Percentiles rank a stretch among this genome's conserved stretches.
Evolutionary conservation across 164 flowering plant genomes (phyloP).

Genomic region (Taxillus chinensis): DNA sequence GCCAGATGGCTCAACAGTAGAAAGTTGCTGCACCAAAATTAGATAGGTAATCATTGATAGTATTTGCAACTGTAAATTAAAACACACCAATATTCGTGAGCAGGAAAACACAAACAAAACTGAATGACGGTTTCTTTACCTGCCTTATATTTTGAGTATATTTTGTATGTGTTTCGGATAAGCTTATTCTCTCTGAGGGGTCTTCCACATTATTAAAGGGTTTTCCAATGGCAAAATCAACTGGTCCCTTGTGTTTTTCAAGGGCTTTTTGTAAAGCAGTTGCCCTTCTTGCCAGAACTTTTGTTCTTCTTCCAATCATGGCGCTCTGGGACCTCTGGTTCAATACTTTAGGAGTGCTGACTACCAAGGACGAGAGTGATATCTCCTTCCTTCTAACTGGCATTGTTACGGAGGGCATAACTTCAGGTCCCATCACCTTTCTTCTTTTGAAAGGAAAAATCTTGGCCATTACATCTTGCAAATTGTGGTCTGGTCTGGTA

Average conservation of each 20-base stretch:
- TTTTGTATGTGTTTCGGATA: conserved; percentile 45
- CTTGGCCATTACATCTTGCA: conserved; percentile 80
- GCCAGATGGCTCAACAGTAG: conserved; percentile 38
- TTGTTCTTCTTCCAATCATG: conserved; percentile 75
- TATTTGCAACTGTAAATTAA: not conserved
- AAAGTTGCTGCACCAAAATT: conserved; percentile 37
- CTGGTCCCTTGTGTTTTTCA: conserved; percentile 31
- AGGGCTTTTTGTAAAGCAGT: conserved; percentile 38
- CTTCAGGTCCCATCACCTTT: conserved; percentile 54
- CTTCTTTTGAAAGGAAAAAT: conserved; percentile 68
- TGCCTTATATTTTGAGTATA: conserved; percentile 39
- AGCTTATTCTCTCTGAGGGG: conserved; percentile 47
- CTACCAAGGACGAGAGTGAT: conserved; percentile 58
- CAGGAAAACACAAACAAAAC: too few species aligned
- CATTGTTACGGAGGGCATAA: conserved; percentile 34
- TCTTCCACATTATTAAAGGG: conserved; percentile 42
- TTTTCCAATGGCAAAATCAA: conserved; percentile 37
- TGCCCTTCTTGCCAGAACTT: conserved; percentile 50
- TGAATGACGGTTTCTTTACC: conserved; percentile 23
- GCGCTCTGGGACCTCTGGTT: conserved; percentile 30
- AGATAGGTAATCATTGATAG: not conserved
- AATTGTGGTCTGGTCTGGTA: conserved; percentile 82
- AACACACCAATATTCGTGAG: not conserved
- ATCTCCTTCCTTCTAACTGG: conserved; percentile 80
- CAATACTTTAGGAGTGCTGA: conserved; percentile 53